phyloP scores from a whole-genome alignment of 768 basidiomycete genomes.

The Rhodotorula diobovata region DNA sequence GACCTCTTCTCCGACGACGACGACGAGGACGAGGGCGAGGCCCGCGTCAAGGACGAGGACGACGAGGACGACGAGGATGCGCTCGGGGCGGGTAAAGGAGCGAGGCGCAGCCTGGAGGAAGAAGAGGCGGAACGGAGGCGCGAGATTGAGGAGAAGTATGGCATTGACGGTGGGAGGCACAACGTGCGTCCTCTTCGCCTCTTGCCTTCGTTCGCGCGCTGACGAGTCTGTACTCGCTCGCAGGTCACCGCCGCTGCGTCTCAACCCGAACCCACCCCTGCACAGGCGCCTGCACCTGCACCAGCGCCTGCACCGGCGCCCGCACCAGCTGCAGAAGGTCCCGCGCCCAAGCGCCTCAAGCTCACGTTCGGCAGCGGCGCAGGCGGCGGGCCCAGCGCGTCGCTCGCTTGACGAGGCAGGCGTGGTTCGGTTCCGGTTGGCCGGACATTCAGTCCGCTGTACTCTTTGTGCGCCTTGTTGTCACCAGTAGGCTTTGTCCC shows the following conservation, averaged over 20 bases:
- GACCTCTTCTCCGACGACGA: constrained; percentile 32
- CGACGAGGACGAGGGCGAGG: background rate
- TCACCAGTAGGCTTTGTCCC: too few relatives aligned
- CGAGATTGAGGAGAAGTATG: background rate
- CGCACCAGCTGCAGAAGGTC: background rate
- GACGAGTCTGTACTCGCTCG: background rate
- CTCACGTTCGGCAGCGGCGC: background rate
- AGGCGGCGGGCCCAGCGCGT: background rate
- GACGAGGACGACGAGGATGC: background rate
- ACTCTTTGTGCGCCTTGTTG: too few relatives aligned
- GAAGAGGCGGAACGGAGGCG: constrained; percentile 1
- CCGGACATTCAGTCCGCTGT: too few relatives aligned
- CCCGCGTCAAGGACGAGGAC: background rate
- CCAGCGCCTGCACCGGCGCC: background rate
- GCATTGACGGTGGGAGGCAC: constrained; percentile 1
- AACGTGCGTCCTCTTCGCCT: background rate
- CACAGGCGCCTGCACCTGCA: background rate
- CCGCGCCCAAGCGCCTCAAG: background rate
- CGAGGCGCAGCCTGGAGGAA: background rate
- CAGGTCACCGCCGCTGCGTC: background rate
- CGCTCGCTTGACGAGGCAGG: background rate
- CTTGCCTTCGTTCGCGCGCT: background rate
- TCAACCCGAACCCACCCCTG: background rate
- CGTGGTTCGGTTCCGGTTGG: too few relatives aligned
- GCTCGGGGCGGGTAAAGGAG: background rate